Base-by-base conservation (phyloP, 177 flowering plant genomes). In the Vitis hybrid region DNA sequence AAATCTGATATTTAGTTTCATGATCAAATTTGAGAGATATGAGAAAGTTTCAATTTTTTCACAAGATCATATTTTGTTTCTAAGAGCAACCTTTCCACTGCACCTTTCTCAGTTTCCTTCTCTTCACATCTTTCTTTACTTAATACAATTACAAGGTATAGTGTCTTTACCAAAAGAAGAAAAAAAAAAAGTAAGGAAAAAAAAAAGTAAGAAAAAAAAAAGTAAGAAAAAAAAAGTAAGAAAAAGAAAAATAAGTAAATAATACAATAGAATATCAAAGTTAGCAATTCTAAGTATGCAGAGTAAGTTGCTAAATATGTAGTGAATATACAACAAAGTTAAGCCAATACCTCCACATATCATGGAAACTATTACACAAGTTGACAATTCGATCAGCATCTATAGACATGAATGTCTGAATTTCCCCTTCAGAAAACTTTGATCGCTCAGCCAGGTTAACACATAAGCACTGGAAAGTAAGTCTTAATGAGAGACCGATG, bases 331-430 rank as follows among this genome's bases (percentile, higher is more conserved):
- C 19, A n/a, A 48, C 4, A 49, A 57, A 46, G 49, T 18, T 21
- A 57, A 18, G 11, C 15, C n/a, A 19, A 78, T 82, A 94, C 99
- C 99, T 94, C 97, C 99, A 94, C 82, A 86, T 74, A 69, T 94
- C 99, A 83, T 94, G 97, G 67, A 94, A 83, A 82, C 99, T 90
- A 86, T 90, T 91, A 70, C 91, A 87, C 69, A 94, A 77, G 78
- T 94, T 94, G 62, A 92, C 91, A 73, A 87, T 87, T 74, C 96
- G 83, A 79, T 94, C 99, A 82, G 94, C 91, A 88, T 92, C 99
- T 48, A 94, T 73, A n/a, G 99, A 91, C 99, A 94, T 94, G 77
- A 89, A 91, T 18, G 99, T 94, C 78, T 92, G 99, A 75, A 92
- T 89, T 84, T 92, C 97, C 63, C 99, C 99, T 66, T 87, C 90